Percentiles rank a stretch among this genome's conserved stretches.
Evolutionary conservation across 257 asterid species (phyloP).

Genomic region (Parsonsia alboflavescens): DNA sequence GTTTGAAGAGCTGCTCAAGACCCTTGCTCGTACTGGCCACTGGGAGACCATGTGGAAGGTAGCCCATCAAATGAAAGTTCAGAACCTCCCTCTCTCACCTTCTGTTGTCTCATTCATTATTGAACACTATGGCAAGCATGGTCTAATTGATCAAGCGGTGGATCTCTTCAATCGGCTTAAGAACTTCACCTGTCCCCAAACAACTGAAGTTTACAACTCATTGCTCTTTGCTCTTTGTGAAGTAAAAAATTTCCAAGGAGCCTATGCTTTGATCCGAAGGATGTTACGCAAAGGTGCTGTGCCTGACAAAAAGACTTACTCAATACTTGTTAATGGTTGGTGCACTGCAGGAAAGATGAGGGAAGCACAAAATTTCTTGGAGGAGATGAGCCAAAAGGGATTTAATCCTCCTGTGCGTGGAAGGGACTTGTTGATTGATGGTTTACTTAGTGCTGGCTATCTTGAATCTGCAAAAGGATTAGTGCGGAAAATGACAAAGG

Average conservation of each 20-base stretch:
- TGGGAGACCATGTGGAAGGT: conserved; percentile 99
- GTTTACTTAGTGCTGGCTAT: conserved; percentile 87
- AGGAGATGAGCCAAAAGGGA: conserved; percentile 91
- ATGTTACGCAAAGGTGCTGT: conserved; percentile 65
- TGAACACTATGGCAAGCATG: conserved; percentile 83
- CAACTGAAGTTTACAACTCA: conserved; percentile 74
- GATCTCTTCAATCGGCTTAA: conserved; percentile 75
- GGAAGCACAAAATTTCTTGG: conserved; percentile 90
- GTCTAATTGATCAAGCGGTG: conserved; percentile 82
- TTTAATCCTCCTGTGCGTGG: conserved; percentile 95
- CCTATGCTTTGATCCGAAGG: conserved; percentile 85
- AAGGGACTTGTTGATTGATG: conserved; percentile 79
- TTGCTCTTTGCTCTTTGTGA: conserved; percentile 84
- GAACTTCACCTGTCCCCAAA: conserved; percentile 68
- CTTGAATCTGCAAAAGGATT: conserved; percentile 91
- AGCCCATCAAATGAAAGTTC: conserved; percentile 71
- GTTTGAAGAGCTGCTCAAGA: conserved; percentile 81
- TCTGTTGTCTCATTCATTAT: conserved; percentile 72
- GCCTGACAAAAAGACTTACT: conserved; percentile 79
- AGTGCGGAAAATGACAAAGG: conserved; percentile 85
- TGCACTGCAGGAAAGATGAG: conserved; percentile 93
- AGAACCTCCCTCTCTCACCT: conserved; percentile 56
- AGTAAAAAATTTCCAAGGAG: conserved; percentile 93
- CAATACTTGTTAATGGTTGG: conserved; percentile 89
- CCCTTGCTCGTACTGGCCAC: conserved; percentile 64